A percentile compares a stretch with the other conserved stretches of the same genome.
phyloP scores from a whole-genome alignment of 176 grass and related monocot genomes.

The Paspalum vaginatum region DNA sequence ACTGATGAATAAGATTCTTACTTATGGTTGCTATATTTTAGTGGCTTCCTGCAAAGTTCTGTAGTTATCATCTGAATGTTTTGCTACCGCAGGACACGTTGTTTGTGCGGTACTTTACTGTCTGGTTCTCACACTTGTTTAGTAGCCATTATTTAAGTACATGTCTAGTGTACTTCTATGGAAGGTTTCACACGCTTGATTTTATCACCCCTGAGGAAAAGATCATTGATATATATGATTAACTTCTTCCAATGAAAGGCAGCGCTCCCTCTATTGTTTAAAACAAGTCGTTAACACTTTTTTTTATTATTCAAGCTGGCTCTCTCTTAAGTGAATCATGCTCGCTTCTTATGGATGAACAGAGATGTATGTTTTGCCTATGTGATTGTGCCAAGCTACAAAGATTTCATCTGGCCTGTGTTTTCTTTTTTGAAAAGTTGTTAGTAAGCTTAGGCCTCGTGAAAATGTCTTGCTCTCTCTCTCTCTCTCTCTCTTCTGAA shows the following conservation, averaged over 20 bases:
- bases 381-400: background rate
- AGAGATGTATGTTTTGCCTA: background rate
- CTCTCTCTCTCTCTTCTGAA: too few relatives aligned
- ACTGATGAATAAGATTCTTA: constrained; percentile 36
- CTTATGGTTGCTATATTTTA: constrained; percentile 16
- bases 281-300: background rate
- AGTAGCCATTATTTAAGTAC: background rate
- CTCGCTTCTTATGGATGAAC: background rate
- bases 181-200: background rate
- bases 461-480: background rate
- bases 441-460: constrained; percentile 7
- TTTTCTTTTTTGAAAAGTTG: constrained; percentile 12
- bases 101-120: background rate
- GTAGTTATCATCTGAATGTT: constrained; percentile 27
- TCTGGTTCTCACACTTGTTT: constrained; percentile 20
- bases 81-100: constrained; percentile 6
- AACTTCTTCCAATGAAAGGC: background rate
- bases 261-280: background rate
- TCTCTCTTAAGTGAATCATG: background rate
- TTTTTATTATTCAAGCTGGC: constrained; percentile 11
- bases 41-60: constrained; percentile 14
- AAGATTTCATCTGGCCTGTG: background rate
- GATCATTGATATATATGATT: background rate
- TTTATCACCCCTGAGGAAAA: background rate
- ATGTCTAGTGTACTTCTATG: background rate